Evolutionary conservation across 768 basidiomycete genomes (phyloP).

Genomic region (Panus rudis): DNA sequence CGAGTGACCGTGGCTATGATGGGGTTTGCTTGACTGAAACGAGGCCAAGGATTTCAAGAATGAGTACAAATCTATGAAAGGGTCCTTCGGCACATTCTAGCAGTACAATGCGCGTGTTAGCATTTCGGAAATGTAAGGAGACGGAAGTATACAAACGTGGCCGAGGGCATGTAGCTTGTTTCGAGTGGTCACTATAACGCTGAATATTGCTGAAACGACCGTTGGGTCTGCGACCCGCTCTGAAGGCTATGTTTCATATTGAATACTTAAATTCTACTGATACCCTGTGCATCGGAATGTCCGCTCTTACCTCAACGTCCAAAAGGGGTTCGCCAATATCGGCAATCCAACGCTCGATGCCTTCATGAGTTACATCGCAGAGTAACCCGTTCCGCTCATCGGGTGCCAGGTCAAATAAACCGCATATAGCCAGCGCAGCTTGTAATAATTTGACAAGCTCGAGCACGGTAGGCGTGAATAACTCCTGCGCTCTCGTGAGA

Average conservation of each 20-base stretch:
- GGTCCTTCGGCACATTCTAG: constrained; percentile 61
- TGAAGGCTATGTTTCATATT: constrained; percentile 38
- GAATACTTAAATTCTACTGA: neutral
- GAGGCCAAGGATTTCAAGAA: constrained; percentile 44
- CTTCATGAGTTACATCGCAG: constrained; percentile 71
- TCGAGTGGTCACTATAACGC: constrained; percentile 56
- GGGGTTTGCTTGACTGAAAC: constrained; percentile 21
- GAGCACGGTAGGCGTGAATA: constrained; percentile 62
- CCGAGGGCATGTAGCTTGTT: constrained; percentile 64
- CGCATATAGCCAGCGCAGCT: constrained; percentile 63
- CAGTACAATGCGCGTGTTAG: too few relatives aligned
- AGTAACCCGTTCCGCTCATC: constrained; percentile 56
- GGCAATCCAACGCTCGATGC: constrained; percentile 59
- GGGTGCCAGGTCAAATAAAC: constrained; percentile 41
- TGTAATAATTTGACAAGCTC: constrained; percentile 75
- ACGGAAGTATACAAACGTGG: constrained; percentile 14
- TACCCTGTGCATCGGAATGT: neutral
- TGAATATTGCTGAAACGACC: constrained; percentile 63
- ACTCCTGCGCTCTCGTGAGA: constrained; percentile 17
- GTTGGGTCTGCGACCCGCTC: constrained; percentile 71
- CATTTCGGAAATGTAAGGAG: too few relatives aligned
- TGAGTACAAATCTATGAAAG: constrained; percentile 61
- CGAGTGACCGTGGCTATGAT: constrained; percentile 9
- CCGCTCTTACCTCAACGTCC: constrained; percentile 47
- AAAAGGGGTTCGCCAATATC: constrained; percentile 58